These are phyloP conservation scores for Diaporthe capsici DNA, from an alignment of 2,329 filamentous ascomycete species.

Conservation along the genomic window DNA sequence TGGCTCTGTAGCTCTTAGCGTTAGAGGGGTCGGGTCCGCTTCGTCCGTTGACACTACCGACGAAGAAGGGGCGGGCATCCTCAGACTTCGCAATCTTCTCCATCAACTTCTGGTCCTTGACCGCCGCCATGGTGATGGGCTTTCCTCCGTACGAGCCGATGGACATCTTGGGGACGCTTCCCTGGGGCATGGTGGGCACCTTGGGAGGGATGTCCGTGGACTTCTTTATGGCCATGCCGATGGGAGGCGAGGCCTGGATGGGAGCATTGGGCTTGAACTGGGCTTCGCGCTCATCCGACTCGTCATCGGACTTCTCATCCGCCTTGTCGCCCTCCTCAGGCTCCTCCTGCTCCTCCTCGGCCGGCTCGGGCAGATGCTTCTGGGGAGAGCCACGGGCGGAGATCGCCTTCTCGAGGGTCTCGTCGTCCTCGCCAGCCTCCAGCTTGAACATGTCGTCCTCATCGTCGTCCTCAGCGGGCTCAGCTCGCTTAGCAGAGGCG, in stretches of 20 bases:
- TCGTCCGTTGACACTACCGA: slow-evolving; percentile 56
- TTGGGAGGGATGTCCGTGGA: slow-evolving; percentile 34
- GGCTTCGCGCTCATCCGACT: not conserved
- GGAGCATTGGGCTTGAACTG: slow-evolving; percentile 22
- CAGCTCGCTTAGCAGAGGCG: not conserved
- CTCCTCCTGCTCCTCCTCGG: slow-evolving; percentile 29
- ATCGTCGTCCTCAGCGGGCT: not conserved
- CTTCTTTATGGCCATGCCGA: slow-evolving; percentile 12
- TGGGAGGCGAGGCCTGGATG: slow-evolving; percentile 31
- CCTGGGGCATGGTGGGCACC: slow-evolving; percentile 33
- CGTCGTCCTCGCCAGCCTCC: slow-evolving; percentile 35
- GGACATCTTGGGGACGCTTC: slow-evolving; percentile 43
- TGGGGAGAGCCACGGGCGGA: slow-evolving; percentile 14
- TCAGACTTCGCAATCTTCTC: slow-evolving; percentile 55
- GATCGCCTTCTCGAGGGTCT: slow-evolving; percentile 25
- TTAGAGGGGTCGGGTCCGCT: slow-evolving; percentile 48
- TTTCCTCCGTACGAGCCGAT: slow-evolving; percentile 58
- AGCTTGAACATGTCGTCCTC: slow-evolving; percentile 11
- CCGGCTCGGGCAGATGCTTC: slow-evolving; percentile 32
- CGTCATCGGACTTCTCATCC: slow-evolving; percentile 14
- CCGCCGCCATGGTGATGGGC: slow-evolving; percentile 48
- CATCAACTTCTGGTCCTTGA: slow-evolving; percentile 39
- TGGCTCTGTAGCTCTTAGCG: slow-evolving; percentile 49
- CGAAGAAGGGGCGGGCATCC: slow-evolving; percentile 53
- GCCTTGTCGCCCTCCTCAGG: slow-evolving; percentile 8